Base-by-base conservation (phyloP, 2,329 filamentous ascomycete species). In the Cladophialophora psammophila region DNA sequence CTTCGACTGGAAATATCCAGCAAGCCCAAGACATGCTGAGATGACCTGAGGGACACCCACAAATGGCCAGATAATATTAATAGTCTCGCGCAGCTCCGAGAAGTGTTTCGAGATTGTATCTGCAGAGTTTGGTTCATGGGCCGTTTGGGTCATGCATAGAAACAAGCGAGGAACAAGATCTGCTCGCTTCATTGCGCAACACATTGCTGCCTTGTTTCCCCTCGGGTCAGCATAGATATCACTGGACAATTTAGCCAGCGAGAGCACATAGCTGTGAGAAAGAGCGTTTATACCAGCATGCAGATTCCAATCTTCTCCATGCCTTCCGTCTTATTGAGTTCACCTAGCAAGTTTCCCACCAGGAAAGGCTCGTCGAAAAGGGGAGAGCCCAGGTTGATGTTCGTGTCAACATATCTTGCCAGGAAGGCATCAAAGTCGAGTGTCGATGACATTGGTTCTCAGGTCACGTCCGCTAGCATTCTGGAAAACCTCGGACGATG, bases 41-140 rank as follows among this genome's bases (percentile, higher is more conserved):
- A 57, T 57, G 13, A 57, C 54, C 35, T 57, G 54, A 34, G 54
- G 54, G 13, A 57, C 54, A 13, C 54, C 54, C 31, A 57, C 54
- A 57, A 57, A 57, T 3, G 54, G 26, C 54, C 54, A 57, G 13
- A 57, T 36, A 4, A 57, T 57, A 20, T 57, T 57, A 6, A 57
- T 57, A 20, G 54, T 35, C 32, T 57, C 54, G 20, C 34, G 54
- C 13, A 57, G 20, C 26, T 42, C 32, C 34, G 5, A 60, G 18
- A 48, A 15, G 10, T 42, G 34, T 36, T 60, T 42, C 3, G 26
- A 26, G 26, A 26, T 26, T 26, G 26, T 26, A 26, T 26, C 26
- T 26, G 26, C 26, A 26, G 26, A 26, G 26, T 26, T 26, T 26
- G 26, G 26, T 26, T 26, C 26, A 26, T 26, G 26, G 26, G 3